A percentile compares a stretch with the other conserved stretches of the same genome.
Conservation (phyloP, 495 filamentous ascomycete genomes). For the Penicillium paradoxum region DNA sequence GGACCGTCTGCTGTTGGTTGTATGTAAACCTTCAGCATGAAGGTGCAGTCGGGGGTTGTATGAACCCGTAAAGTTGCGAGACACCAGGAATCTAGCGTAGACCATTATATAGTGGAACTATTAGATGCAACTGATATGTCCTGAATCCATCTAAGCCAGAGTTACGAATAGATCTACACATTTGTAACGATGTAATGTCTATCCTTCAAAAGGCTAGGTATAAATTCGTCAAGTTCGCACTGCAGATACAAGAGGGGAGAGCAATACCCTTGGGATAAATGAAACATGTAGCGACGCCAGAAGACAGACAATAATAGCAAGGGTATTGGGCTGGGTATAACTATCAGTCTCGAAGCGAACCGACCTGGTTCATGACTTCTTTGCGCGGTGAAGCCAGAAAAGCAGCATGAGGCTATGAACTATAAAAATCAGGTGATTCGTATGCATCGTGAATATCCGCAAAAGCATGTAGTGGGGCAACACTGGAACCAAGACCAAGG, state of each 20-base stretch:
- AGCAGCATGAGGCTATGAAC: not conserved
- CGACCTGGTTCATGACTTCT: not conserved
- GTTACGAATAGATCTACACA: not conserved
- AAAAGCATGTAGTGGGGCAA: not conserved
- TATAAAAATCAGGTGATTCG: not conserved
- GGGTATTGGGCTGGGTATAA: conserved; percentile 1
- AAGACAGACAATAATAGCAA: not conserved
- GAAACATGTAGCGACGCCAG: not conserved
- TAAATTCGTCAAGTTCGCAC: not conserved
- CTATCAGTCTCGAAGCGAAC: not conserved
- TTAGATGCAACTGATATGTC: too few species aligned
- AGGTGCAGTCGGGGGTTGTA: not conserved
- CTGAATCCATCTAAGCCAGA: too few species aligned
- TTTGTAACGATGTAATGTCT: not conserved
- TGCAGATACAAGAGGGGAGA: not conserved
- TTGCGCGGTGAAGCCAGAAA: too few species aligned
- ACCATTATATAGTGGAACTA: too few species aligned
- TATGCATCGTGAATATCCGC: not conserved
- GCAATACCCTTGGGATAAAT: not conserved
- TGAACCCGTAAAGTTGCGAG: too few species aligned
- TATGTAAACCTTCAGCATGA: not conserved
- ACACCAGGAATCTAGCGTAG: too few species aligned
- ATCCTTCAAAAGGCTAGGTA: not conserved
- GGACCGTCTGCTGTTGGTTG: too few species aligned
- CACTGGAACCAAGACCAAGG: not conserved